Base-by-base conservation (phyloP, 306 rosid genomes). In the Luffa acutangula region DNA sequence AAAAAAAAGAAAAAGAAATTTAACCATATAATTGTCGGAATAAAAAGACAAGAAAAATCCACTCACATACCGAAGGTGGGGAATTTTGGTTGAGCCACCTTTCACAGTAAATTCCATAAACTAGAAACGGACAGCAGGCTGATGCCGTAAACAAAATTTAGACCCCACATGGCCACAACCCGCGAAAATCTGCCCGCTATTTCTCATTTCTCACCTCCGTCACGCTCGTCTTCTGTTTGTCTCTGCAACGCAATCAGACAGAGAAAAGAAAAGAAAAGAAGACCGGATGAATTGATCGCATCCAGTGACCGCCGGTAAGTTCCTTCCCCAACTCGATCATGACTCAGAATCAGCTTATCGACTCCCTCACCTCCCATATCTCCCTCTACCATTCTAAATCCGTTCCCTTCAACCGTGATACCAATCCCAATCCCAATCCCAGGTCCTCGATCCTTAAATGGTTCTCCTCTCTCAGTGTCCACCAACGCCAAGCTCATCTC, bases 331-430 rank as follows among this genome's bases (percentile, higher is more conserved):
- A 77, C 87, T 86, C 87, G 81, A 58, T 58, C 81, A 83, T 88
- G 93, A 82, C 84, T 81, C 96, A 88, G 84, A 88, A 84, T 75
- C 94, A 86, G 78, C 94, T 90, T 87, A 87, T 94, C 20, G 97
- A 94, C 86, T 83, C 87, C 37, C 97, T 94, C 80, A 89, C 98
- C 79, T 87, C 98, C 14, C 96, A 92, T 83, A 89, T 94, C 83
- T 90, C 98, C 43, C 88, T 94, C 81, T 94, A 92, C 88, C 91
- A 89, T 63, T 92, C 92, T 0, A 84, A 46, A 45, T 80, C 91
- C 74, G 82, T 52, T 8, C 46, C 80, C 41, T 72, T 86, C 1
- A 77, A 81, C 80, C 80, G 77, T 2, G 75, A 54, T 31, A 39
- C 79, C 2, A 83, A 75, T 81, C 82, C 89, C 45, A 83, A 75